Percentiles rank a stretch among this genome's conserved stretches.
Evolutionary conservation across 1,284 basidiomycete species (phyloP).

Genomic region (Farysia itapuensis): DNA sequence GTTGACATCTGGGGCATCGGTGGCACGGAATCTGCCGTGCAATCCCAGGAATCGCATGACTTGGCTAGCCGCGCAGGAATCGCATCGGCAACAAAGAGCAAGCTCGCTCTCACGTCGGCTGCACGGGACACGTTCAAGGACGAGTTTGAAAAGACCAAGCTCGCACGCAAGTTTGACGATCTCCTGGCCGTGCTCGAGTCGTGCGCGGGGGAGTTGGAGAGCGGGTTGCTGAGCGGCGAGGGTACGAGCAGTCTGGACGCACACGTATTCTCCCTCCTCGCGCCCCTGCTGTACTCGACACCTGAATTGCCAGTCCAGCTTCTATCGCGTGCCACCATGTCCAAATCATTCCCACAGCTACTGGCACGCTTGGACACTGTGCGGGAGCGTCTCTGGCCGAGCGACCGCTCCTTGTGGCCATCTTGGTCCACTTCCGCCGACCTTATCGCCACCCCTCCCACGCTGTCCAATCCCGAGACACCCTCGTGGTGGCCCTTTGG

Average conservation of each 20-base stretch:
- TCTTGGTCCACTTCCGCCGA: constrained; percentile 10
- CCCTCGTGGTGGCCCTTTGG: constrained; percentile 18
- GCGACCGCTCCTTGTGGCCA: not conserved
- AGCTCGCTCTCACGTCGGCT: constrained; percentile 16
- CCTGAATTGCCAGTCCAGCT: constrained; percentile 20
- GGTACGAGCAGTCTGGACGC: constrained; percentile 27
- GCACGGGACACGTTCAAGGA: constrained; percentile 21
- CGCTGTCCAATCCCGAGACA: not conserved
- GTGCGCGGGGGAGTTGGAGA: not conserved
- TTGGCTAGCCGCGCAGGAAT: constrained; percentile 32
- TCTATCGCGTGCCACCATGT: constrained; percentile 11
- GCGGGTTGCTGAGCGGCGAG: not conserved
- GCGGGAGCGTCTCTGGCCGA: constrained; percentile 15
- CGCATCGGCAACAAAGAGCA: constrained; percentile 11
- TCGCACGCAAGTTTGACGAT: constrained; percentile 13
- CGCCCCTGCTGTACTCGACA: constrained; percentile 20
- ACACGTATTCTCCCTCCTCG: constrained; percentile 38
- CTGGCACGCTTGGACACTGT: constrained; percentile 9
- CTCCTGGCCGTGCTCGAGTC: constrained; percentile 15
- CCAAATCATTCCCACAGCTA: constrained; percentile 19
- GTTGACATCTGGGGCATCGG: constrained; percentile 37
- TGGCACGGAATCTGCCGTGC: constrained; percentile 27
- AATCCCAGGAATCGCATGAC: constrained; percentile 21
- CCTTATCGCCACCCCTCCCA: constrained; percentile 1
- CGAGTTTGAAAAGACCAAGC: constrained; percentile 29